Base-by-base conservation (phyloP, 2,329 filamentous ascomycete species). In the Hyphodiscus sp. region DNA sequence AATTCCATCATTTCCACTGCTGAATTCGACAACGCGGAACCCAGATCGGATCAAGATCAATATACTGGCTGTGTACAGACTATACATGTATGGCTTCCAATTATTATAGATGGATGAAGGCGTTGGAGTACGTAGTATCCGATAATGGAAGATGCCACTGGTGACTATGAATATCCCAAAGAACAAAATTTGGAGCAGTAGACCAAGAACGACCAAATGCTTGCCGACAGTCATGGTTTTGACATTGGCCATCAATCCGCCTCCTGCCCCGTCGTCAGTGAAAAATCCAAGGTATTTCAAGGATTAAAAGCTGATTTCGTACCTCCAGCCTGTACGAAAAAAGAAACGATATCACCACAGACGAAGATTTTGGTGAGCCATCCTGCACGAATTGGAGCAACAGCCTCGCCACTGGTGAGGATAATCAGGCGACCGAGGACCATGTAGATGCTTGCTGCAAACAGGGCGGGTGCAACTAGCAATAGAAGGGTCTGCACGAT, bases 21-120 rank as follows among this genome's bases (percentile, higher is more conserved):
- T 57, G 54, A 76, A 81, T 65, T 80, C 77, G 8, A 73, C 62
- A 9, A 79, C 68, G 29, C 77, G 70, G 50, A 78, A 77, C 1
- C 78, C 54, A 7, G 67, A 73, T 41, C 78, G 70, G 6, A 78
- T 50, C 54, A 80, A 63, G 59, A 81, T 79, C 18, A 79, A 63
- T 0, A 62, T 56, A 51, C 70, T 73, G 38, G 70, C 68, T 1
- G 60, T 46, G 58, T 78, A 78, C 7, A 79, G 64, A 0, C 66
- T 60, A 18, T 62, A 58, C 47, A 79, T 62, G 50, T 73, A 69
- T 51, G 67, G 71, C 20, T 57, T 50, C 60, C 61, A 65, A 13
- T 55, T 52, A 0, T 55, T 33, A 1, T 20, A 20, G 2, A 50
- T 2, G 18, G 56, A 58, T 3, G 41, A 15, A 2, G 44, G 38